Base-by-base conservation (phyloP, 495 filamentous ascomycete genomes). In the Durotheca rogersii region DNA sequence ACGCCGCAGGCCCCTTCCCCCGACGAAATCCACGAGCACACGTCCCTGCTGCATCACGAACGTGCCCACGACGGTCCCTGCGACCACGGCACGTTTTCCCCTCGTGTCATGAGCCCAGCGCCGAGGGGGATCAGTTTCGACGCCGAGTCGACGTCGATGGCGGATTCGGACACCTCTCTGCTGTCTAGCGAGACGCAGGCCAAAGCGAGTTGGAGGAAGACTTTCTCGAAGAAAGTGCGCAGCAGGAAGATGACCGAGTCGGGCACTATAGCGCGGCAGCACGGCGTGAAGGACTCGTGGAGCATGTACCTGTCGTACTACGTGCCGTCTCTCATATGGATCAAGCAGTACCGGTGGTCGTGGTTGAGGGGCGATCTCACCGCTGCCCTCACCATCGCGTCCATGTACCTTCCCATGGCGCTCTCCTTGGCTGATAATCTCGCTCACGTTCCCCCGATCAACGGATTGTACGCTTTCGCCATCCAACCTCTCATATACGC, bases 381-480 rank as follows among this genome's bases (percentile, higher is more conserved):
- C 7, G 90, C 93, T 9, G 81, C 87, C 35, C 66, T 97, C 42
- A 96, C 93, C 1, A 84, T 99, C 70, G 89, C 92, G 1, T 95
- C 90, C 10, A 90, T 99, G 72, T 99, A 99, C 62, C 88, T 99
- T 29, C 93, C 93, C 18, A 96, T 99, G 92, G 85, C 92, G 0
- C 79, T 99, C 19, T 96, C 91, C 3, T 79, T 90, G 49, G 90
- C 92, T n/a, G 82, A 86, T 19, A 99, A 97, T 66, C 82, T 99
- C 30, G 93, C 85, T 5, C 92, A 97, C 61, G 82, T 96, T 11
- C 90, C 92, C 6, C 85, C 93, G 0, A 89, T 97, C 68, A 90
- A 95, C 62, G 93, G 93, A n/a, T 77, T 99, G 15, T 97, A 97
- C 65, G 83, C 84, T 19, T 99, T 96, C 62, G 89, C 93, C 39